Evolutionary conservation across 768 basidiomycete genomes (phyloP).

Genomic region (Pholiota microspora): DNA sequence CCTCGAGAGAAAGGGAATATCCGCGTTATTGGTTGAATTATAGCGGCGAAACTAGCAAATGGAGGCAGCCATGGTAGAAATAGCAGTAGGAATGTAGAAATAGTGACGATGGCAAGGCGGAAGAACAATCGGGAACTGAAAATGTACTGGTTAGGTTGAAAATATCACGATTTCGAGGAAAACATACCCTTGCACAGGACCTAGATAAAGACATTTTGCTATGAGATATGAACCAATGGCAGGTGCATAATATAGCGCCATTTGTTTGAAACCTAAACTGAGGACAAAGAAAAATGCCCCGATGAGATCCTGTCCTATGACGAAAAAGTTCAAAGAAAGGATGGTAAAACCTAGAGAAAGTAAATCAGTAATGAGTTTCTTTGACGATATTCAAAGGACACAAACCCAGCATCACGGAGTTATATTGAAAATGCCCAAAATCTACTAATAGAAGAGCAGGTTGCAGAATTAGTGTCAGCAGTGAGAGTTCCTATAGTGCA

Average conservation of each 20-base stretch:
- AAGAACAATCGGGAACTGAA: constrained; percentile 53
- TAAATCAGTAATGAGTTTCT: neutral
- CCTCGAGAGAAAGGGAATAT: constrained; percentile 93
- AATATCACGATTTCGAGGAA: neutral
- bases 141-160: neutral
- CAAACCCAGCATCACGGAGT: constrained; percentile 88
- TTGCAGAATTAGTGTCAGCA: constrained; percentile 74
- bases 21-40: constrained; percentile 67
- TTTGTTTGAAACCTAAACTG: constrained; percentile 93
- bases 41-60: constrained; percentile 45
- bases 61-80: constrained; percentile 82
- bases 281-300: constrained; percentile 81
- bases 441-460: constrained; percentile 85
- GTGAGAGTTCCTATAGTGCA: constrained; percentile 56
- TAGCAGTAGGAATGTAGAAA: constrained; percentile 60
- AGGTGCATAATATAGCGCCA: constrained; percentile 93
- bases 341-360: constrained; percentile 60
- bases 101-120: constrained; percentile 62
- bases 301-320: constrained; percentile 62
- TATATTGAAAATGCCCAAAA: constrained; percentile 95
- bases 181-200: constrained; percentile 65
- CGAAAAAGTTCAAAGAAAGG: constrained; percentile 68
- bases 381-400: neutral
- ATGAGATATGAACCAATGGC: constrained; percentile 89
- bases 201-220: constrained; percentile 85